phyloP scores from a whole-genome alignment of 352 stramenopile genomes.

The Plasmopara halstedii region DNA sequence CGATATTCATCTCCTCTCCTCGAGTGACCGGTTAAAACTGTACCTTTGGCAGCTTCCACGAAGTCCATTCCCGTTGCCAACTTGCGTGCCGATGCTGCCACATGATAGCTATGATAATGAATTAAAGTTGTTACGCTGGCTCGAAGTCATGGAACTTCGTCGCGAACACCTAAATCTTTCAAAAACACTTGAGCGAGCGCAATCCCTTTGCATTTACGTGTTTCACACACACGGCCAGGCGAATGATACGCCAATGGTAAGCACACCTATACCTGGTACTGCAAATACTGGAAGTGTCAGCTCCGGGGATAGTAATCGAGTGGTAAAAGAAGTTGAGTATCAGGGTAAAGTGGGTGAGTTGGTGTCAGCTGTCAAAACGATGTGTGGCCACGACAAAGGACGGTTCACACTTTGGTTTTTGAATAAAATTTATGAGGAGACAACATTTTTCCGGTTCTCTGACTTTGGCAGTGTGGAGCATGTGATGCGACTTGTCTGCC shows the following conservation, averaged over 20 bases:
- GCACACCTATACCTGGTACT: slow-evolving; percentile 14
- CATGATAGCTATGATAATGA: slow-evolving; percentile 58
- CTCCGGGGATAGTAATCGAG: slow-evolving; percentile 36
- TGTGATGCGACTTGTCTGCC: slow-evolving; percentile 67
- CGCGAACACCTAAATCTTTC: slow-evolving; percentile 64
- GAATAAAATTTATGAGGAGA: slow-evolving; percentile 75
- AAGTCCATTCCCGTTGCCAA: slow-evolving; percentile 57
- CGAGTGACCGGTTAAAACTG: slow-evolving; percentile 57
- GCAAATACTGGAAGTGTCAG: slow-evolving; percentile 8
- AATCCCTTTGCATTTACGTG: slow-evolving; percentile 75
- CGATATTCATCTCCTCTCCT: slow-evolving; percentile 61
- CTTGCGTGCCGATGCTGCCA: slow-evolving; percentile 55
- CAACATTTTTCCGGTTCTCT: slow-evolving; percentile 75
- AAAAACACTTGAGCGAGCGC: slow-evolving; percentile 75
- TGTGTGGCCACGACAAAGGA: slow-evolving; percentile 82
- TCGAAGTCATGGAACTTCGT: slow-evolving; percentile 77
- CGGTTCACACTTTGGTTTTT: slow-evolving; percentile 78
- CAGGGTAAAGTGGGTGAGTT: slow-evolving; percentile 78
- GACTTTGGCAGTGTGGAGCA: slow-evolving; percentile 80
- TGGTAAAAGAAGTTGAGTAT: slow-evolving; percentile 75
- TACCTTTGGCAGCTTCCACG: slow-evolving; percentile 82
- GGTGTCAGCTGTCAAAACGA: slow-evolving; percentile 78
- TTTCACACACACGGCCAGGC: slow-evolving; percentile 77
- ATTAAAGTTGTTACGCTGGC: slow-evolving; percentile 57
- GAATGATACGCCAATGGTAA: slow-evolving; percentile 31